A percentile compares a stretch with the other conserved stretches of the same genome.
Evolutionary conservation across 306 rosid genomes (phyloP).

Genomic region (Pyrus communis): DNA sequence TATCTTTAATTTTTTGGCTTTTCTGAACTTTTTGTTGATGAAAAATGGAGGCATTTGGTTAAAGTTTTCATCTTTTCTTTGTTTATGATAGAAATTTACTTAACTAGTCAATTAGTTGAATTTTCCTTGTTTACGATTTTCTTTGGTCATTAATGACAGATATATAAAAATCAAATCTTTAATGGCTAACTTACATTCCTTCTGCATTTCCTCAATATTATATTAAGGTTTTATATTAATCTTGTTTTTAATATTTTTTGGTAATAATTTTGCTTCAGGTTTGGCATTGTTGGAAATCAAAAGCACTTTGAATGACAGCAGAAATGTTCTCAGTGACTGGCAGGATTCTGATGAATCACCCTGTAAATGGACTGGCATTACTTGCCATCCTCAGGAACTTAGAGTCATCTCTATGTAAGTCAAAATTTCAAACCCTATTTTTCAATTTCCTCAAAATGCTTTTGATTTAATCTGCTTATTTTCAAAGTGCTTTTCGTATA

Average conservation of each 20-base stretch:
- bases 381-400: slow-evolving; percentile 68
- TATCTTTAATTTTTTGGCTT: neutral
- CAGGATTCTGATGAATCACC: slow-evolving; percentile 62
- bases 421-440: neutral
- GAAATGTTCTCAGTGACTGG: slow-evolving; percentile 68
- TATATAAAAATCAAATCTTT: neutral
- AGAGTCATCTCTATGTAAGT: slow-evolving; percentile 67
- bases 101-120: neutral
- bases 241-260: neutral
- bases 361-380: slow-evolving; percentile 89
- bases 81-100: neutral
- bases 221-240: neutral
- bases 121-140: neutral
- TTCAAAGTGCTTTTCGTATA: neutral
- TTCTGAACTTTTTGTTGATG: neutral
- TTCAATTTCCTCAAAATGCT: neutral
- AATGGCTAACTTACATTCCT: neutral
- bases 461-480: slow-evolving; percentile 10
- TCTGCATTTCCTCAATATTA: neutral
- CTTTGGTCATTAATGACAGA: neutral
- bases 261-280: slow-evolving; percentile 35
- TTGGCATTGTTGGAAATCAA: slow-evolving; percentile 71
- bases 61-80: neutral
- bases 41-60: neutral
- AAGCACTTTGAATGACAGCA: slow-evolving; percentile 61